phyloP scores from a whole-genome alignment of 768 basidiomycete genomes.

The Cystobasidium tubakii region DNA sequence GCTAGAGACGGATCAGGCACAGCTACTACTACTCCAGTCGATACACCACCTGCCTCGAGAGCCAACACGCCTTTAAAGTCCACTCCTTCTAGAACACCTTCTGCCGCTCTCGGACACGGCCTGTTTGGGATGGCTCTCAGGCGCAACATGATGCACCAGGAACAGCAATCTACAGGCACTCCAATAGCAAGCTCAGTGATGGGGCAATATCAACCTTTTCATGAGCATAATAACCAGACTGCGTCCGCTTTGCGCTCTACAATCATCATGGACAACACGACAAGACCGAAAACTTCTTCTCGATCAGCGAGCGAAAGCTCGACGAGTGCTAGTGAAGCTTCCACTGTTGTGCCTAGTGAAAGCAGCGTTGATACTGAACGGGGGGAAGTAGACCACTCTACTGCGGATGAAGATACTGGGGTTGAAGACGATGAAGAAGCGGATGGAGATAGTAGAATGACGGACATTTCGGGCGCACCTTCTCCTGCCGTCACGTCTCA shows the following conservation, averaged over 20 bases:
- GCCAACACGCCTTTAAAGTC: neutral
- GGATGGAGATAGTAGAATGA: constrained; percentile 12
- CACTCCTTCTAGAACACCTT: neutral
- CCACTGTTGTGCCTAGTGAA: constrained; percentile 32
- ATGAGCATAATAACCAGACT: neutral
- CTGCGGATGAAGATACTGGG: constrained; percentile 18
- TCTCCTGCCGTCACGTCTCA: neutral
- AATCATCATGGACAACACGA: neutral
- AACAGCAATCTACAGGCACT: neutral
- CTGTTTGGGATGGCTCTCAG: neutral
- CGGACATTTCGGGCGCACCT: neutral
- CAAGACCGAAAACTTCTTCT: constrained; percentile 19
- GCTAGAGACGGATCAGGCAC: neutral
- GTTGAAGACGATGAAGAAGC: neutral
- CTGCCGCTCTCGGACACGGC: neutral
- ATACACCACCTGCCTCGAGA: neutral
- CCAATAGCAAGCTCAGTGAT: neutral
- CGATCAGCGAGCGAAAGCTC: constrained; percentile 22
- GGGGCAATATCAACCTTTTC: neutral
- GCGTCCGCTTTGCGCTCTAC: neutral
- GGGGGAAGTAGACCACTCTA: constrained; percentile 7
- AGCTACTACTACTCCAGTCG: neutral
- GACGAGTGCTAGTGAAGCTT: constrained; percentile 25
- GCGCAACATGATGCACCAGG: neutral
- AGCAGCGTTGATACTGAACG: constrained; percentile 9